These are phyloP conservation scores for Atkinsonella texensis DNA, from an alignment of 2,329 filamentous ascomycete species.

Conservation along the genomic window DNA sequence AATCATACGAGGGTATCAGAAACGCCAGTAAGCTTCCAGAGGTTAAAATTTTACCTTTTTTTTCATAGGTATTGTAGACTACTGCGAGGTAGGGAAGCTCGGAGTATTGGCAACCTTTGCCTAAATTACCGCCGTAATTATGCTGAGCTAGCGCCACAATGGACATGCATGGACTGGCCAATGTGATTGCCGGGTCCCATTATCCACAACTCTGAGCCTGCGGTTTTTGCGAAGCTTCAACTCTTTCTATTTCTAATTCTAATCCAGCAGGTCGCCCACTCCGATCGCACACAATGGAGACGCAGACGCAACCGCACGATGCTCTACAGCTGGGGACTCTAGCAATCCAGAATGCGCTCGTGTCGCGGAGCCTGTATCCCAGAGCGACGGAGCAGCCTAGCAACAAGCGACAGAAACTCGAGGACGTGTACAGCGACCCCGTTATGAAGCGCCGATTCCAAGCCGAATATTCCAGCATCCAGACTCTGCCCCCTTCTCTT, in stretches of 20 bases:
- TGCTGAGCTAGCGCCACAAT: constrained; percentile 18
- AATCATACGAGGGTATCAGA: too few species aligned
- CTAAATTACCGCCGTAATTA: too few species aligned
- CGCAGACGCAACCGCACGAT: constrained; percentile 19
- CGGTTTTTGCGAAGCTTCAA: constrained; percentile 7
- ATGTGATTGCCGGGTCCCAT: too few species aligned
- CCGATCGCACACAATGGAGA: constrained; percentile 19
- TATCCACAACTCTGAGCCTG: background rate
- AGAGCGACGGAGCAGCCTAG: constrained; percentile 14
- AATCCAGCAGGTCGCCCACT: background rate
- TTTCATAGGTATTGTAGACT: too few species aligned
- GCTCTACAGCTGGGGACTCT: constrained; percentile 22
- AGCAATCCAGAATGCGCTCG: constrained; percentile 22
- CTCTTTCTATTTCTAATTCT: too few species aligned
- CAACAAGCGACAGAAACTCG: constrained; percentile 27
- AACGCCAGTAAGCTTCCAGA: too few species aligned
- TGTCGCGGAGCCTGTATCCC: constrained; percentile 21
- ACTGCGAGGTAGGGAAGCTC: too few species aligned
- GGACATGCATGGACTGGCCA: background rate
- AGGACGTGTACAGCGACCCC: constrained; percentile 22
- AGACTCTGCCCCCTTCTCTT: constrained; percentile 63
- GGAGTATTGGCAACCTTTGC: too few species aligned
- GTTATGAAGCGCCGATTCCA: constrained; percentile 40
- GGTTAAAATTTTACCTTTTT: too few species aligned
- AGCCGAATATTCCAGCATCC: constrained; percentile 66